Percentiles rank a stretch among this genome's conserved stretches.
Conservation (phyloP, 768 basidiomycete species). For the Lentinula sp. region DNA sequence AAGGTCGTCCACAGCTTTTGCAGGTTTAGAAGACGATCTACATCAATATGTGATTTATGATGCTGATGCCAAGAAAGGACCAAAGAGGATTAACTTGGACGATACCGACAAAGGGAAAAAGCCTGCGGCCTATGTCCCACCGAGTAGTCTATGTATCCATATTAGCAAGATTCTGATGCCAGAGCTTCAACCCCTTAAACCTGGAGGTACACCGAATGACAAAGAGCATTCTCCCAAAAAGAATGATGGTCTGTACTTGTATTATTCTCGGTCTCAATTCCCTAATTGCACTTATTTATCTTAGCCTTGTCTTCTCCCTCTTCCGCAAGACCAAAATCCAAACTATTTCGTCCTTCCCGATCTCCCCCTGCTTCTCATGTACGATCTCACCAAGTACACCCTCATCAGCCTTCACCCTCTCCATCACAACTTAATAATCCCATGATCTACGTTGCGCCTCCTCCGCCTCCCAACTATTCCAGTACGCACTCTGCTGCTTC, state of each 20-base stretch:
- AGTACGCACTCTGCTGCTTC: neutral
- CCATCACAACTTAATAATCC: conserved; percentile 38
- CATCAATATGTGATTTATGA: conserved; percentile 79
- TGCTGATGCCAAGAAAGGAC: conserved; percentile 43
- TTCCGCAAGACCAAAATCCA: conserved; percentile 9
- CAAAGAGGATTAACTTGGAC: conserved; percentile 65
- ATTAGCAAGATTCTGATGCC: conserved; percentile 87
- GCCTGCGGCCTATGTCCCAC: conserved; percentile 50
- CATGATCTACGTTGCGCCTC: conserved; percentile 29
- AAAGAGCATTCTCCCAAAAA: conserved; percentile 31
- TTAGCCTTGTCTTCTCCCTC: neutral
- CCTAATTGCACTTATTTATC: neutral
- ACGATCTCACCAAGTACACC: conserved; percentile 26
- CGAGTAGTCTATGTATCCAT: conserved; percentile 63
- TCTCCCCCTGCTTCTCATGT: conserved; percentile 13
- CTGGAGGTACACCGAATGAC: conserved; percentile 17
- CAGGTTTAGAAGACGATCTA: conserved; percentile 48
- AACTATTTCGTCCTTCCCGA: conserved; percentile 13
- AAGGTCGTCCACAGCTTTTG: neutral
- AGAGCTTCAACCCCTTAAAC: conserved; percentile 57
- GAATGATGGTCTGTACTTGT: conserved; percentile 13
- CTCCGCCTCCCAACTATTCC: conserved; percentile 13
- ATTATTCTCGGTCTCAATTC: neutral
- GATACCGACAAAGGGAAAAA: conserved; percentile 38
- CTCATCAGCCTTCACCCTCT: conserved; percentile 32